These are phyloP conservation scores for Leishmania braziliensis DNA, from an alignment of 208 protist species.

Conservation along the genomic window DNA sequence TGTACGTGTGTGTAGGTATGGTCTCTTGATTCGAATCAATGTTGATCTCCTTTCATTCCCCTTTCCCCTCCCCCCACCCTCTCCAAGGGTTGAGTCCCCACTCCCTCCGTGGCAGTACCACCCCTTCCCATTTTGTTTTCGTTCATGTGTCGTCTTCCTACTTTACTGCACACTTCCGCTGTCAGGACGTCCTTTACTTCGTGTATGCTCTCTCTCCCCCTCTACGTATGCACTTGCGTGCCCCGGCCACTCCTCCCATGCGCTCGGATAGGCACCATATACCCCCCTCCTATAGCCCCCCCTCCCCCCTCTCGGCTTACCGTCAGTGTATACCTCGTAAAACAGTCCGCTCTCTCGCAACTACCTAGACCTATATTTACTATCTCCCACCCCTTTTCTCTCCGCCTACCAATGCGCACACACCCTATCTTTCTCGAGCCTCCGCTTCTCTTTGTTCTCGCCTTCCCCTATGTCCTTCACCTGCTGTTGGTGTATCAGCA, in stretches of 20 bases:
- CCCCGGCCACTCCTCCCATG: not conserved
- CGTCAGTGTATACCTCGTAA: not conserved
- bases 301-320: not conserved
- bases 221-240: not conserved
- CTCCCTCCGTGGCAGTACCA: not conserved
- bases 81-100: not conserved
- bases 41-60: not conserved
- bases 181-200: not conserved
- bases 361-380: not conserved
- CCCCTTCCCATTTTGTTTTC: not conserved
- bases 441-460: not conserved
- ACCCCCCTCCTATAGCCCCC: not conserved
- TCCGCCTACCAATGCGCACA: not conserved
- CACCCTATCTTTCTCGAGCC: not conserved
- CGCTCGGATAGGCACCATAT: not conserved
- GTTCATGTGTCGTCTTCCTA: not conserved
- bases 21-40: not conserved
- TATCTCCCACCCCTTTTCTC: not conserved
- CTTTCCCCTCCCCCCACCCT: not conserved
- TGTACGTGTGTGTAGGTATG: conserved; percentile 1
- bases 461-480: not conserved
- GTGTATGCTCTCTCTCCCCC: not conserved
- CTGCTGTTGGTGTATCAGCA: not conserved
- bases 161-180: not conserved
- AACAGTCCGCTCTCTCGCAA: not conserved